These are phyloP conservation scores for Hippophae rhamnoides DNA, from an alignment of 306 rosid species.

Conservation along the genomic window DNA sequence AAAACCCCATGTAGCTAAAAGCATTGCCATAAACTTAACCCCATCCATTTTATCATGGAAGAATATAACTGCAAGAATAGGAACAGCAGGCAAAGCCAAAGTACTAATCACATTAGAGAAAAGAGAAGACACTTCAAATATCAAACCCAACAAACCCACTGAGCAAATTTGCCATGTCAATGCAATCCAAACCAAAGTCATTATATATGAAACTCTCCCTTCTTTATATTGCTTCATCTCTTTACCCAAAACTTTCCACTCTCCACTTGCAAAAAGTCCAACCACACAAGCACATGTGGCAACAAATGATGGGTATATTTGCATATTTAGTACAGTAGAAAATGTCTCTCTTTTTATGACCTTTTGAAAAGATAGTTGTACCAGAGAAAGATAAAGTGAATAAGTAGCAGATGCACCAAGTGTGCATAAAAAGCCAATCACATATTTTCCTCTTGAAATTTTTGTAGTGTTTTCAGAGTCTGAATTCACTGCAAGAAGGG, in stretches of 20 bases:
- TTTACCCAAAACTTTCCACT: constrained; percentile 33
- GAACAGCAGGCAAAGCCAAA: constrained; percentile 34
- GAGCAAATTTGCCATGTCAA: constrained; percentile 48
- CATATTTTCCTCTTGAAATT: constrained; percentile 17
- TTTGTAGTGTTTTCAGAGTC: constrained; percentile 26
- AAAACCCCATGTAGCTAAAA: constrained; percentile 57
- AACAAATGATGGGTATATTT: constrained; percentile 33
- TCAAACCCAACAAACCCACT: constrained; percentile 46
- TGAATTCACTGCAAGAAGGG: constrained; percentile 39
- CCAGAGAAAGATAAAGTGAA: constrained; percentile 40
- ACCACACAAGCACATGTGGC: constrained; percentile 36
- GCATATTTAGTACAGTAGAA: constrained; percentile 36
- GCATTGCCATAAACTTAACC: constrained; percentile 36
- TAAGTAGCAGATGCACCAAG: constrained; percentile 44
- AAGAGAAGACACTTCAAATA: constrained; percentile 53
- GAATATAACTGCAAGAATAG: constrained; percentile 36
- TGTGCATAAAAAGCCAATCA: constrained; percentile 40
- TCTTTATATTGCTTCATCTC: constrained; percentile 41
- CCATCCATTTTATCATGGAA: constrained; percentile 49
- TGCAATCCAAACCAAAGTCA: constrained; percentile 54
- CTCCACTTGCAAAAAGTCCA: constrained; percentile 54
- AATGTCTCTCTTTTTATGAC: constrained; percentile 39
- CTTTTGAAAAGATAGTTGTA: constrained; percentile 46
- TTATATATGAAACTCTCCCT: constrained; percentile 43
- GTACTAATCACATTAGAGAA: constrained; percentile 46